Evolutionary conservation across 495 filamentous ascomycete genomes (phyloP), one percentile per base, ranked within the genome.

Genomic region (Elaphomyces granulatus): DNA sequence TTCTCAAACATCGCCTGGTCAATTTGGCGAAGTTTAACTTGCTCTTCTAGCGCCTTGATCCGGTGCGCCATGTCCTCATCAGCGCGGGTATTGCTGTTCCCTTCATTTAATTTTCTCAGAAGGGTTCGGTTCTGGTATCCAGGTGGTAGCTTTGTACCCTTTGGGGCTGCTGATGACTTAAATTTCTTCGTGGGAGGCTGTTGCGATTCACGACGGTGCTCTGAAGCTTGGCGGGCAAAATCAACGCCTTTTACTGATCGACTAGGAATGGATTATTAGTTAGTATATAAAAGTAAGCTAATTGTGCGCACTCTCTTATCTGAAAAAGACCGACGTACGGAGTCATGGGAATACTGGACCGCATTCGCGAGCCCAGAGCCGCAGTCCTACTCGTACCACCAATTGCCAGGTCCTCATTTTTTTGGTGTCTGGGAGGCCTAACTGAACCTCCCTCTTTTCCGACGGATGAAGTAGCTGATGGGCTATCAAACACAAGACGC

Each of bases 91-190:
- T 53, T 46, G 6, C 23, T 12, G 12, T 12, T 12, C 12, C 23
- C 23, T 28, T 28, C 23, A 28, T 28, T 28, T 28, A 12, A 12
- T 15, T 48, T 43, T 23, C 67, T 58, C 23, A 64, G 34, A 33
- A 74, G 65, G 8, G 86, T 72, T n/a, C 92, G 83, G 56, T 96
- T 92, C 45, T 77, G 71, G 52, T 95, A 96, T 3, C 87, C 90
- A 15, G 72, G 52, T 4, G 78, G 75, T 16, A 94, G 59, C 48
- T 78, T 87, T 40, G 73, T 76, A 18, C 92, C 90, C 54, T 90
- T 90, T 0, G 90, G 90, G 2, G 78, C 80, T 8, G 77, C 80
- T 1, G 78, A 75, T 15, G 80, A 78, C 45, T 77, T 75, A 68
- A 88, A 92, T 55, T 81, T 74, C 65, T 71, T 83, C 8, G 51